Evolutionary conservation across 2,329 filamentous ascomycete genomes (phyloP), one percentile per base, ranked within the genome.

Genomic region (Fusarium sp.): DNA sequence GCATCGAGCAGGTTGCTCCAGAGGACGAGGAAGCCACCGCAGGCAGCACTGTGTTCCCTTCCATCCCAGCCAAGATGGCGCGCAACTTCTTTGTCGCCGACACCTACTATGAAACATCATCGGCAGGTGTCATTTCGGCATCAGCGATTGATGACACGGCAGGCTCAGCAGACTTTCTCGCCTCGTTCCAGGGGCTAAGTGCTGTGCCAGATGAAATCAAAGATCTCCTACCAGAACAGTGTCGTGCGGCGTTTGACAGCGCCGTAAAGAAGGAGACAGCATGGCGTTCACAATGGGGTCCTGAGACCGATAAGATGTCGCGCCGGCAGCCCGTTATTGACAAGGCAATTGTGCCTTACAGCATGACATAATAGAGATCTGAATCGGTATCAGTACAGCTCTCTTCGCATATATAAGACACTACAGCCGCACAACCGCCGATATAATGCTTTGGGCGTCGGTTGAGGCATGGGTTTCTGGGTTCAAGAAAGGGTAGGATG

Each of bases 211-310:
- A 89, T 50, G 91, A 93, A 11, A 84, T 94, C 67, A 83, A 87
- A 59, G 86, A 88, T 31, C 84, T 91, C 61, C 83, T 95, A 61
- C 91, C 91, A 2, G 79, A 86, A 2, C 90, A 93, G 67, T 96
- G 93, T 78, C 87, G 91, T 38, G 81, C 84, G 38, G 91, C 92
- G 0, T 94, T 97, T 66, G 84, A 94, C 51, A 83, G 87, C 54
- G 91, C 93, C 5, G 82, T 90, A 52, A 81, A 81, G 13, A 84
- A 86, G 56, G 93, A 97, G 78, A 78, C 81, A 63, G 81, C 86
- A 55, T 98, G 94, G 92, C 92, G 92, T 78, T 83, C 80, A 33
- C 86, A 85, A 67, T 97, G 94, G 93, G 87, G 87, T 17, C 85
- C 87, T 7, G 95, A 98, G 80, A 83, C 78, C 36, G 80, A 85